These are phyloP conservation scores for Rhododendron ferrugineum DNA, from an alignment of 148 eudicot species.

Conservation along the genomic window DNA sequence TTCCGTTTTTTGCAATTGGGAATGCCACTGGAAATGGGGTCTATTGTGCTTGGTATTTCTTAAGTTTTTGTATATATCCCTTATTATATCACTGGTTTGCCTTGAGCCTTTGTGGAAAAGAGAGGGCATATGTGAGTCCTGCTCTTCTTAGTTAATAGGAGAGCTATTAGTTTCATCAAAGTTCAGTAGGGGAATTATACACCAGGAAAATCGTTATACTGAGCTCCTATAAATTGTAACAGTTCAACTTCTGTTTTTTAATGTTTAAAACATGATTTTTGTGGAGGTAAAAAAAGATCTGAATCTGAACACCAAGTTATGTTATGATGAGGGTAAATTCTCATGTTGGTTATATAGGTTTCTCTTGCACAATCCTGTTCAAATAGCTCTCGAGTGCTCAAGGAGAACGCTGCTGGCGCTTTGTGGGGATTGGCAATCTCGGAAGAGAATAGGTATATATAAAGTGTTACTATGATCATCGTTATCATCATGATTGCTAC, in stretches of 20 bases:
- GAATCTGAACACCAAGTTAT: background rate
- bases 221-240: background rate
- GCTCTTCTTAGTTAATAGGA: background rate
- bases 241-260: background rate
- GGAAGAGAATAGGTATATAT: conserved; percentile 72
- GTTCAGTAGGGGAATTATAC: background rate
- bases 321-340: background rate
- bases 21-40: background rate
- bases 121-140: background rate
- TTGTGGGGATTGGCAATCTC: conserved; percentile 94
- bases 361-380: conserved; percentile 81
- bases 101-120: background rate
- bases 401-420: conserved; percentile 98
- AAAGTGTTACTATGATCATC: background rate
- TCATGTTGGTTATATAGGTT: conserved; percentile 50
- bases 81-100: background rate
- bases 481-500: background rate
- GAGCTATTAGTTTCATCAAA: background rate
- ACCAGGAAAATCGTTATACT: background rate
- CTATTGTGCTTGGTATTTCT: background rate
- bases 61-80: background rate
- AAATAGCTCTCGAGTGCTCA: conserved; percentile 85
- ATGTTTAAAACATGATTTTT: background rate
- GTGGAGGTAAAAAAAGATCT: background rate
- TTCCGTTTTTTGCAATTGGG: background rate